Conservation (phyloP, 257 asterid species). For the Pogostemon cablin region DNA sequence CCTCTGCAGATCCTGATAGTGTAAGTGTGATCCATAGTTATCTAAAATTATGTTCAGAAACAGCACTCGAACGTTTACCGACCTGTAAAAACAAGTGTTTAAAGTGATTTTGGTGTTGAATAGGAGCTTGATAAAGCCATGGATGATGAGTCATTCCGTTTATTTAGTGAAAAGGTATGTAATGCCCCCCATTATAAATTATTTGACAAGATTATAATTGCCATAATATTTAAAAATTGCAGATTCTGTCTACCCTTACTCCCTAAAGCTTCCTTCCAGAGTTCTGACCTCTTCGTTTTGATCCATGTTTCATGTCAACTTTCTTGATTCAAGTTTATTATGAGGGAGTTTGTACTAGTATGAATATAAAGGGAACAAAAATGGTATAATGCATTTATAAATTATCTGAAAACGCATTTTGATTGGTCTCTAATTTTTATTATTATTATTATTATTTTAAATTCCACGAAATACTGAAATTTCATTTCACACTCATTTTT, state of each 20-base stretch:
- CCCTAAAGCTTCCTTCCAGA: conserved; percentile 30
- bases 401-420: too few species aligned
- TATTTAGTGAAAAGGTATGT: conserved; percentile 61
- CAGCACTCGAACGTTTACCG: too few species aligned
- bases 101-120: conserved; percentile 21
- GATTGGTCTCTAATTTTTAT: too few species aligned
- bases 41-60: background rate
- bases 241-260: conserved; percentile 48
- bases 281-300: conserved; percentile 13
- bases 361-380: too few species aligned
- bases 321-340: background rate
- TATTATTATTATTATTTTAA: too few species aligned
- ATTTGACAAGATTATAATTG: background rate
- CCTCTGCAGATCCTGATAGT: conserved; percentile 57
- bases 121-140: conserved; percentile 68
- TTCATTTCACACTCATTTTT: too few species aligned
- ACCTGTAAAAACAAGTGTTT: background rate
- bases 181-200: background rate
- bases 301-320: background rate
- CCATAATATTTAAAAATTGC: conserved; percentile 25
- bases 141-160: conserved; percentile 56
- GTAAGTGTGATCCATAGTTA: conserved; percentile 39
- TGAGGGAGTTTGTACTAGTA: too few species aligned
- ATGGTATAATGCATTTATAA: too few species aligned
- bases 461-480: too few species aligned